Conservation (phyloP, 345 rosid genomes). For the Populus alba region DNA sequence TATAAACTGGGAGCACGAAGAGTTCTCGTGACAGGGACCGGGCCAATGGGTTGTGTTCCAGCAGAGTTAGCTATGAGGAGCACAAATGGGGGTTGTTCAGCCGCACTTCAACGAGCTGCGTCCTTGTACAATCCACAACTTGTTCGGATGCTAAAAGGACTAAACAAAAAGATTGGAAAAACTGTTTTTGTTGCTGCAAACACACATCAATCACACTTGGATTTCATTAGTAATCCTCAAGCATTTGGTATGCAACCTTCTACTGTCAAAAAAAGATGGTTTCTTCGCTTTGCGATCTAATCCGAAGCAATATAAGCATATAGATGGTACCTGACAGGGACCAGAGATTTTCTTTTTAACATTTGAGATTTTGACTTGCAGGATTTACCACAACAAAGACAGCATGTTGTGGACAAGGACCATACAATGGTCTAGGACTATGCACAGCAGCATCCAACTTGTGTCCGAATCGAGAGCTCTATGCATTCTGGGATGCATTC, state of each 20-base stretch:
- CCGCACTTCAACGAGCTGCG: conserved; percentile 42
- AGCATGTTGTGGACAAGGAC: conserved; percentile 92
- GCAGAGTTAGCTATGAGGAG: conserved; percentile 42
- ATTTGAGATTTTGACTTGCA: conserved; percentile 15
- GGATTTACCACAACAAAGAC: conserved; percentile 56
- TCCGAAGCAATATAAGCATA: not conserved
- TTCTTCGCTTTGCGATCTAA: not conserved
- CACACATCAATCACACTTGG: conserved; percentile 34
- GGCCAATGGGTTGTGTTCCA: conserved; percentile 53
- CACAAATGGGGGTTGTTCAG: conserved; percentile 34
- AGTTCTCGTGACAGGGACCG: conserved; percentile 51
- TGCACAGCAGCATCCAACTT: conserved; percentile 64
- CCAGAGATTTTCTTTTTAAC: not conserved
- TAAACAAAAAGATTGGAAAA: conserved; percentile 21
- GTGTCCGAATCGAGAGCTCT: conserved; percentile 52
- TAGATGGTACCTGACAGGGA: too few species aligned
- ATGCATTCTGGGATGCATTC: conserved; percentile 70
- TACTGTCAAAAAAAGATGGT: not conserved
- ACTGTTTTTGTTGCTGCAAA: conserved; percentile 37
- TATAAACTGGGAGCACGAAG: conserved; percentile 38
- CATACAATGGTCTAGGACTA: conserved; percentile 67
- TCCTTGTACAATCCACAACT: conserved; percentile 46
- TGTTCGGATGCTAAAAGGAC: conserved; percentile 24
- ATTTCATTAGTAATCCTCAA: conserved; percentile 42
- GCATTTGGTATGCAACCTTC: conserved; percentile 34